A percentile compares a stretch with the other conserved stretches of the same genome.
Evolutionary conservation across 2,329 filamentous ascomycete species (phyloP).

Genomic region (Ceratocystis diversiconidia): DNA sequence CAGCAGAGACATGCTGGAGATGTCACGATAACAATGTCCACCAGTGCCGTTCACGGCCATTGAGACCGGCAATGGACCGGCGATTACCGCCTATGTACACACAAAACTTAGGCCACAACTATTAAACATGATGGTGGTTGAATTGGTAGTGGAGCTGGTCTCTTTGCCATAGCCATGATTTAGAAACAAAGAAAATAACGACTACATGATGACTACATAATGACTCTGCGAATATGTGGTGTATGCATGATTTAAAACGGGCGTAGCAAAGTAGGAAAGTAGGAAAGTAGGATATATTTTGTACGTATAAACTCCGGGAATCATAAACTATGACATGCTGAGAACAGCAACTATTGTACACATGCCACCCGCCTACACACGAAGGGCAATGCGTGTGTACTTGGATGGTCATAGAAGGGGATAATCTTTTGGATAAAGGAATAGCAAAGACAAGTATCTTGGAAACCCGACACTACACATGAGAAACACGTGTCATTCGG

Average conservation of each 20-base stretch:
- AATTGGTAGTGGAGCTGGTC: neutral
- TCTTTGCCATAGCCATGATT: neutral
- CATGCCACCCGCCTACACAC: neutral
- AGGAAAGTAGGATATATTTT: neutral
- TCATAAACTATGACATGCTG: conserved; percentile 5
- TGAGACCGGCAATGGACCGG: conserved; percentile 12
- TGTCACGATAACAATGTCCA: conserved; percentile 21
- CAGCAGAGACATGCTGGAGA: conserved; percentile 26
- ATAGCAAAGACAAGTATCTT: neutral
- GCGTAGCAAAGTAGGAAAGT: neutral
- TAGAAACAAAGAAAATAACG: neutral
- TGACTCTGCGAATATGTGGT: too few relatives aligned
- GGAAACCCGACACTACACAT: neutral
- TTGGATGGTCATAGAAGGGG: neutral
- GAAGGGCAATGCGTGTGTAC: neutral
- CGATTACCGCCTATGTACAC: conserved; percentile 15
- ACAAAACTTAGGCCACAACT: neutral
- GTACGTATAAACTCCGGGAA: conserved; percentile 4
- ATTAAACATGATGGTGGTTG: neutral
- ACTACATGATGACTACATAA: too few relatives aligned
- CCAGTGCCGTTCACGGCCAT: conserved; percentile 13
- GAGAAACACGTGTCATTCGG: conserved; percentile 29
- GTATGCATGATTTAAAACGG: too few relatives aligned
- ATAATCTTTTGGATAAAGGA: neutral
- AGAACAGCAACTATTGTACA: conserved; percentile 10